These are phyloP conservation scores for Prinsepia uniflora DNA, from an alignment of 306 rosid genomes.

Conservation along the genomic window DNA sequence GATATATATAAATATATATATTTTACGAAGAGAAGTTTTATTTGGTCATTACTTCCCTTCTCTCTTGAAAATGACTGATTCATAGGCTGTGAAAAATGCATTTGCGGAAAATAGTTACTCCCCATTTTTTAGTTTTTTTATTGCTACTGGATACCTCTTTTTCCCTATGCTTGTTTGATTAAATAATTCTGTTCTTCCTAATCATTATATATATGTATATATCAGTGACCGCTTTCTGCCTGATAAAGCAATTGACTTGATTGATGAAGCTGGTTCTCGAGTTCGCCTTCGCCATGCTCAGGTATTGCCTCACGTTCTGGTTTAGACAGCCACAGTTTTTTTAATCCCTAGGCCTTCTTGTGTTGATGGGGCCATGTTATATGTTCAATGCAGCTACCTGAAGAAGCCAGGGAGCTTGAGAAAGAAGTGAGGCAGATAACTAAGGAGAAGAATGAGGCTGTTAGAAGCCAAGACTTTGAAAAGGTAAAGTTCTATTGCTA, in stretches of 20 bases:
- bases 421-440: conserved; percentile 84
- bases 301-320: conserved; percentile 35
- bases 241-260: conserved; percentile 88
- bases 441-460: conserved; percentile 89
- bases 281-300: conserved; percentile 93
- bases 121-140: neutral
- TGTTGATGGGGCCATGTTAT: conserved; percentile 21
- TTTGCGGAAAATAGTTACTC: neutral
- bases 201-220: conserved; percentile 15
- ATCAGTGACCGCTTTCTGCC: conserved; percentile 93
- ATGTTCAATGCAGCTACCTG: conserved; percentile 62
- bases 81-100: neutral
- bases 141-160: neutral
- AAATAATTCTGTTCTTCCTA: neutral
- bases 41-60: neutral
- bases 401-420: conserved; percentile 86
- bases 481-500: conserved; percentile 44
- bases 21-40: no score
- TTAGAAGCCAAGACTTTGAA: conserved; percentile 90
- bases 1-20: no score
- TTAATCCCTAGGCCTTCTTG: neutral
- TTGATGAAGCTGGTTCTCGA: conserved; percentile 97
- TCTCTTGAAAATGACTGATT: neutral
- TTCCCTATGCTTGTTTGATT: neutral
- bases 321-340: conserved; percentile 2